These are phyloP conservation scores for Micractinium sp. DNA, from an alignment of 139 green algal genomes.

Conservation along the genomic window DNA sequence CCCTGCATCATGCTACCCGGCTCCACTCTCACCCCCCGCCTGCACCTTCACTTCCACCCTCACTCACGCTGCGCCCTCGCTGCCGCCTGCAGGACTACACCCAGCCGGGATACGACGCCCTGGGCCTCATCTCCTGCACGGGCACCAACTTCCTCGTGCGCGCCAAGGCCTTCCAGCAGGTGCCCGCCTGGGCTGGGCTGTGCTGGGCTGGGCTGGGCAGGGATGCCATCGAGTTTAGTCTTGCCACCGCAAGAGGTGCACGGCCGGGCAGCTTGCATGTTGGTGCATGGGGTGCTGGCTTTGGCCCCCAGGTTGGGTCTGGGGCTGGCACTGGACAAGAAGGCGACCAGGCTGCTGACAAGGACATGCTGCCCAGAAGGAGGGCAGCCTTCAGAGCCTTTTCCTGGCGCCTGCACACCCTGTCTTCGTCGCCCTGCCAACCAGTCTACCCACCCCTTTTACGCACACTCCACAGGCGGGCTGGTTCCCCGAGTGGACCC, in stretches of 20 bases:
- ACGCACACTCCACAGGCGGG: slow-evolving; percentile 62
- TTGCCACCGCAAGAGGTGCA: too few species aligned
- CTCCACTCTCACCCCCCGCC: not conserved
- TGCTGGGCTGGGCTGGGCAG: not conserved
- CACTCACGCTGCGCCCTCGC: not conserved
- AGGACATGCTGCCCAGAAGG: not conserved
- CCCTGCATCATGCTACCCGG: not conserved
- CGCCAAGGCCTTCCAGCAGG: slow-evolving; percentile 54
- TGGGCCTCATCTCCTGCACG: slow-evolving; percentile 74
- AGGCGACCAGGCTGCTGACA: too few species aligned
- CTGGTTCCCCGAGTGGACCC: slow-evolving; percentile 80
- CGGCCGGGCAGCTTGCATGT: too few species aligned
- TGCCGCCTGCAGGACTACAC: slow-evolving; percentile 8
- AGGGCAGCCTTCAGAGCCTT: not conserved
- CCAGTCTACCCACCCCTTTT: not conserved
- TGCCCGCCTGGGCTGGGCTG: not conserved
- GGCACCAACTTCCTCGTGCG: slow-evolving; percentile 81
- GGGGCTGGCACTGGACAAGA: not conserved
- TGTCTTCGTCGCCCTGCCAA: not conserved
- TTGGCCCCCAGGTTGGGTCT: not conserved
- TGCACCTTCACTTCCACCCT: not conserved
- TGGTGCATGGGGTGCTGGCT: too few species aligned
- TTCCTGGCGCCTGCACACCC: not conserved
- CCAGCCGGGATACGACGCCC: slow-evolving; percentile 70
- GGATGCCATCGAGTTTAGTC: too few species aligned